Percentiles rank a stretch among this genome's conserved stretches.
Evolutionary conservation across 1,139 yeast species (phyloP).

Genomic region (Taphrina betulina): DNA sequence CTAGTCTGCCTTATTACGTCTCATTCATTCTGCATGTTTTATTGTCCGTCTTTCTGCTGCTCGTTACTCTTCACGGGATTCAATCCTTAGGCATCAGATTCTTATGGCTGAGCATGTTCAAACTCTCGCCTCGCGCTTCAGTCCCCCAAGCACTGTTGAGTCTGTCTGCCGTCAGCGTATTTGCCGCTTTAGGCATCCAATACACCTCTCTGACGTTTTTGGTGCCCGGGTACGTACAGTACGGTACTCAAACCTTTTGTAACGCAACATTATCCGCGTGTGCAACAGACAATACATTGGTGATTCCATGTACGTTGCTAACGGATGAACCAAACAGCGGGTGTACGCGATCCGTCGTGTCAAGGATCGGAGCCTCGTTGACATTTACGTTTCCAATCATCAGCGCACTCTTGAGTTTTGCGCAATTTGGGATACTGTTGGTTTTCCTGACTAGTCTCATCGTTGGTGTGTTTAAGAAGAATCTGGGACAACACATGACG

Average conservation of each 20-base stretch:
- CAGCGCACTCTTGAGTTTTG: constrained; percentile 38
- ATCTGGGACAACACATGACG: constrained; percentile 19
- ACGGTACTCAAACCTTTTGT: constrained; percentile 39
- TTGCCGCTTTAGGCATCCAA: constrained; percentile 37
- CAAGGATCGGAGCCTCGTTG: constrained; percentile 37
- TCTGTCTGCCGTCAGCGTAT: constrained; percentile 37
- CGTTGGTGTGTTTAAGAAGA: constrained; percentile 35
- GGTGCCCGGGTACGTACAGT: constrained; percentile 39
- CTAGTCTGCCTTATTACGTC: neutral
- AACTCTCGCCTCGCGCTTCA: constrained; percentile 37
- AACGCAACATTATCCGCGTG: constrained; percentile 38
- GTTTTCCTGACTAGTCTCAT: constrained; percentile 36
- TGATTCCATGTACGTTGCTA: constrained; percentile 13
- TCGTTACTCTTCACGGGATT: constrained; percentile 38
- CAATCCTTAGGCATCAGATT: constrained; percentile 39
- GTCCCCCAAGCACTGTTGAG: constrained; percentile 39
- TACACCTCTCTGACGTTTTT: constrained; percentile 37
- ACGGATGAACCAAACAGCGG: constrained; percentile 14
- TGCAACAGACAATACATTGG: constrained; percentile 35
- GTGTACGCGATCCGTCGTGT: constrained; percentile 37
- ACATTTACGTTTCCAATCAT: constrained; percentile 38
- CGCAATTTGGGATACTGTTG: constrained; percentile 38
- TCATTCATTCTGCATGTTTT: constrained; percentile 35
- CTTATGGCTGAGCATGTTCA: constrained; percentile 38
- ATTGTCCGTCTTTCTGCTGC: constrained; percentile 37